These are phyloP conservation scores for Isabelozyma gotoi DNA, from an alignment of 805 yeast genomes.

Conservation along the genomic window DNA sequence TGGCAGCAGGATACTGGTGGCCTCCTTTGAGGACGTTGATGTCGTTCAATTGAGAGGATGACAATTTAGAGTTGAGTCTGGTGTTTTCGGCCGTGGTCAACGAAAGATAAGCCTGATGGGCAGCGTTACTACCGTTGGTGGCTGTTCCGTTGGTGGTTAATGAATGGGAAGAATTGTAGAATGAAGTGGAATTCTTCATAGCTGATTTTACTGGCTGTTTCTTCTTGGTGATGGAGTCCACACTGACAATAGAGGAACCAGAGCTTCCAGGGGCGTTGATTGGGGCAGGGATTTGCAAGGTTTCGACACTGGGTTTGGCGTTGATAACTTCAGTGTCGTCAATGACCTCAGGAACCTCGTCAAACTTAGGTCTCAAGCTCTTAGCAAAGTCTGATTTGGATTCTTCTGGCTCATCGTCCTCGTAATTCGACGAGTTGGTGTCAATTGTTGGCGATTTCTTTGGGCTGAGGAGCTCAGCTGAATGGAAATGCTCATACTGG, in stretches of 20 bases:
- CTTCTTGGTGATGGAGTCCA: constrained; percentile 19
- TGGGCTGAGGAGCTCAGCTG: constrained; percentile 16
- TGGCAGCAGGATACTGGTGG: background rate
- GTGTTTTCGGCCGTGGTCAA: constrained; percentile 80
- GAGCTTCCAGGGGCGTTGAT: constrained; percentile 17
- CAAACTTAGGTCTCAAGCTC: constrained; percentile 32
- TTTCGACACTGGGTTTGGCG: constrained; percentile 6
- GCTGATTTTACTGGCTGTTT: constrained; percentile 52
- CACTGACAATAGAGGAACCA: constrained; percentile 28
- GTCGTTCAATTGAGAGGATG: constrained; percentile 38
- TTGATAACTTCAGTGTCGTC: constrained; percentile 4
- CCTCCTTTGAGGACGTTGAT: constrained; percentile 4
- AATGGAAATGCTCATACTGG: constrained; percentile 17
- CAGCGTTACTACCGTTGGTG: constrained; percentile 33
- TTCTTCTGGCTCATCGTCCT: constrained; percentile 19
- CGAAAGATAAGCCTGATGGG: constrained; percentile 64
- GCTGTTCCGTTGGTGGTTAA: constrained; percentile 5
- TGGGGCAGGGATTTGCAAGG: constrained; percentile 12
- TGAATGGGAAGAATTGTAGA: constrained; percentile 11
- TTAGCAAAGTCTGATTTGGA: constrained; percentile 15
- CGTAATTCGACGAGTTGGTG: constrained; percentile 3
- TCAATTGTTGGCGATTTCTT: constrained; percentile 4
- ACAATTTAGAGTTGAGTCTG: constrained; percentile 62
- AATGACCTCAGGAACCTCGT: constrained; percentile 27
- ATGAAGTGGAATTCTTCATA: constrained; percentile 39